Evolutionary conservation across 208 protist genomes (phyloP).

Genomic region (Crithidia expoeki): DNA sequence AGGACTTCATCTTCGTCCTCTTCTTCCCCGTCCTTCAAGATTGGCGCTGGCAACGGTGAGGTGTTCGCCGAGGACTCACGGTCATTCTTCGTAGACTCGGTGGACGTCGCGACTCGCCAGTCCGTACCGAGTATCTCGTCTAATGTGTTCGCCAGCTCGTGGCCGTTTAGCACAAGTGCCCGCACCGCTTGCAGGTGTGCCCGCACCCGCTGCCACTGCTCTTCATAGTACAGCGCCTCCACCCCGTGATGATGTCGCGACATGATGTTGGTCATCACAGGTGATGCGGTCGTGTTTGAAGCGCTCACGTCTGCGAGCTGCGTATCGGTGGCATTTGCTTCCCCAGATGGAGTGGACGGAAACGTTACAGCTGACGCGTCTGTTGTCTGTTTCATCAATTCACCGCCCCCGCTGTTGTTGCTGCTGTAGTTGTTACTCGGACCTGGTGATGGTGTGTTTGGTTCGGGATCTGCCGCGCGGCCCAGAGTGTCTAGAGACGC

Average conservation of each 20-base stretch:
- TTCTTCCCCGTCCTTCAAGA: background rate
- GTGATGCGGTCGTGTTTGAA: background rate
- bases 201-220: conserved; percentile 56
- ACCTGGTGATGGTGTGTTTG: too few relatives aligned
- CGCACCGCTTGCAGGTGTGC: conserved; percentile 37
- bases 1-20: background rate
- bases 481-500: conserved; percentile 42
- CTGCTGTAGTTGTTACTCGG: too few relatives aligned
- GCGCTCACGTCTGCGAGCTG: background rate
- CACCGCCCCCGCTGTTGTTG: too few relatives aligned
- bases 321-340: background rate
- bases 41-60: background rate
- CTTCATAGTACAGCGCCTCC: conserved; percentile 22
- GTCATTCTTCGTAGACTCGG: background rate
- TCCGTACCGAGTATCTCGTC: conserved; percentile 40
- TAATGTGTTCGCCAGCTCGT: conserved; percentile 48
- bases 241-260: background rate
- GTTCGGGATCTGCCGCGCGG: background rate
- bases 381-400: background rate
- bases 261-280: background rate
- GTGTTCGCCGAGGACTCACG: background rate
- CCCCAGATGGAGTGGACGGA: background rate
- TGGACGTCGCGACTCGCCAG: conserved; percentile 30
- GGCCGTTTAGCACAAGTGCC: conserved; percentile 42
- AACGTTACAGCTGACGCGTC: background rate